Percentiles rank a stretch among this genome's conserved stretches.
Conservation (phyloP, 202 grass and related monocot genomes). For the Musa balbisiana region DNA sequence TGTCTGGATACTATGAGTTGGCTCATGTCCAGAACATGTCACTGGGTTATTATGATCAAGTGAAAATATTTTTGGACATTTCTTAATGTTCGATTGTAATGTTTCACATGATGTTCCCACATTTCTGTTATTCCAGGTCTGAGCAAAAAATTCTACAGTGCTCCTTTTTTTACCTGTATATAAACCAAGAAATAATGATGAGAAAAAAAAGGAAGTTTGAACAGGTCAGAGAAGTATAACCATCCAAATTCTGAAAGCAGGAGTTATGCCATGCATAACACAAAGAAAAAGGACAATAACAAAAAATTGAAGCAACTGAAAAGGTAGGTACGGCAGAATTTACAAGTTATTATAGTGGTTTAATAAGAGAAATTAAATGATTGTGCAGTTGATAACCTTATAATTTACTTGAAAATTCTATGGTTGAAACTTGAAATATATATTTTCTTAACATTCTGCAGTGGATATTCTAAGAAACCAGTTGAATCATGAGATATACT, state of each 20-base stretch:
- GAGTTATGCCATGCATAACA: neutral
- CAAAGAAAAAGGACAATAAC: neutral
- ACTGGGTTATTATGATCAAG: slow-evolving; percentile 20
- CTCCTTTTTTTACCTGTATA: neutral
- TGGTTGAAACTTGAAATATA: no score
- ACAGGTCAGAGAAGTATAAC: neutral
- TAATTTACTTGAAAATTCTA: no score
- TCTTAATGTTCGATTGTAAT: neutral
- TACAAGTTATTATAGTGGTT: no score
- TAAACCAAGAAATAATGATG: neutral
- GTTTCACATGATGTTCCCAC: neutral
- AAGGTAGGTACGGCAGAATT: no score
- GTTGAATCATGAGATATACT: no score
- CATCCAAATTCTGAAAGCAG: neutral
- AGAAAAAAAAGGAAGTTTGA: neutral
- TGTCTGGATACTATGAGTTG: slow-evolving; percentile 16
- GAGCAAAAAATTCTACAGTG: neutral
- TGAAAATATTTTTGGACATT: slow-evolving; percentile 15
- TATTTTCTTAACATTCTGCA: no score
- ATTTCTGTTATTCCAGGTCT: neutral
- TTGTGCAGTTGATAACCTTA: no score
- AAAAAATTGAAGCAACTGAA: no score
- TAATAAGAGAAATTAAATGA: no score
- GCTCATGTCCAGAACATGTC: slow-evolving; percentile 30
- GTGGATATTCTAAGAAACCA: no score